Evolutionary conservation across 805 yeast genomes (phyloP).

Genomic region (fission yeast (Schizosaccharomyces pombe)): DNA sequence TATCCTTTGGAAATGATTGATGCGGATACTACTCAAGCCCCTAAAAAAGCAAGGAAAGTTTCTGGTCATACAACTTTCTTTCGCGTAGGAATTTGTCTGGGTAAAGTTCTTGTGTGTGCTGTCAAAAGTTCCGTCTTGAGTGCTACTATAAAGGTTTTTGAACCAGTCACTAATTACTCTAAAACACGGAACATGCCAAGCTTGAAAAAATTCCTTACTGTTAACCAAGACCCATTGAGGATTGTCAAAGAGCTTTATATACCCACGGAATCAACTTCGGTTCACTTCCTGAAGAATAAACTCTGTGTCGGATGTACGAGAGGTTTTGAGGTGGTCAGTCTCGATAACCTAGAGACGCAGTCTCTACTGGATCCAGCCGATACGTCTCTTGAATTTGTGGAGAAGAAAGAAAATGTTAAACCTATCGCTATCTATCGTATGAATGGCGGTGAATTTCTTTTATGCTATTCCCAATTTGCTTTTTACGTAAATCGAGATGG

Average conservation of each 20-base stretch:
- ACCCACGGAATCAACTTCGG: slow-evolving; percentile 72
- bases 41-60: slow-evolving; percentile 45
- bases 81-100: slow-evolving; percentile 80
- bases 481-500: slow-evolving; percentile 87
- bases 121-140: slow-evolving; percentile 65
- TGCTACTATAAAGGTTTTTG: slow-evolving; percentile 55
- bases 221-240: slow-evolving; percentile 36
- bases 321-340: slow-evolving; percentile 84
- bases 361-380: slow-evolving; percentile 92
- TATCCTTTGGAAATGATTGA: slow-evolving; percentile 48
- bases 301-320: slow-evolving; percentile 87
- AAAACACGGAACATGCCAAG: slow-evolving; percentile 19
- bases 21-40: slow-evolving; percentile 22
- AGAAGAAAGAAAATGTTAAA: slow-evolving; percentile 53
- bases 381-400: slow-evolving; percentile 85
- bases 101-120: slow-evolving; percentile 69
- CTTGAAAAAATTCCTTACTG: slow-evolving; percentile 17
- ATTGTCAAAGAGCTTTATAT: slow-evolving; percentile 59
- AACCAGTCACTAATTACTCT: slow-evolving; percentile 50
- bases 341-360: slow-evolving; percentile 66
- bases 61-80: slow-evolving; percentile 76
- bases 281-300: slow-evolving; percentile 69
- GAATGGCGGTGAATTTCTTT: slow-evolving; percentile 53
- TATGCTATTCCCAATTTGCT: slow-evolving; percentile 80
- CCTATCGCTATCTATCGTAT: slow-evolving; percentile 83